Conservation (phyloP, 2,329 filamentous ascomycete species). For the Calonectria multiphialidica region DNA sequence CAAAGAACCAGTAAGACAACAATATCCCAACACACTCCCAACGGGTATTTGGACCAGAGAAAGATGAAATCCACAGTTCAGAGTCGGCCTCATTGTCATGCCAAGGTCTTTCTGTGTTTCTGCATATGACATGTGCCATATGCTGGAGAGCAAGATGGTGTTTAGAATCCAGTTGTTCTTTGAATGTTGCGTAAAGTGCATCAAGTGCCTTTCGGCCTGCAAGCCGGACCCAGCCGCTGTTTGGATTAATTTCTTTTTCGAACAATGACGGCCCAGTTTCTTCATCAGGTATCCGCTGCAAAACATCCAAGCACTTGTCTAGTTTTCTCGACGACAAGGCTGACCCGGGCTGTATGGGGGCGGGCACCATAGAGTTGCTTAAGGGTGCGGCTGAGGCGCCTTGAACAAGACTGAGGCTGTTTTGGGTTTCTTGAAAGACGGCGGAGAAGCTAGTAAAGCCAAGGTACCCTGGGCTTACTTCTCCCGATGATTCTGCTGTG, state of each 20-base stretch:
- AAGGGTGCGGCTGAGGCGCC: not conserved
- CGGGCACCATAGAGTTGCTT: not conserved
- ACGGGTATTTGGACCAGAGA: not conserved
- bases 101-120: not conserved
- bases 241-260: not conserved
- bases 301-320: not conserved
- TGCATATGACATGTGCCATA: not conserved
- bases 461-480: not conserved
- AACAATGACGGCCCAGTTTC: not conserved
- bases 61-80: not conserved
- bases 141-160: not conserved
- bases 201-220: not conserved
- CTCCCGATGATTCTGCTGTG: not conserved
- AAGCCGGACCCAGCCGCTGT: not conserved
- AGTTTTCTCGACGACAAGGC: not conserved
- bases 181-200: not conserved
- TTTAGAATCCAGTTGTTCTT: not conserved
- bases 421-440: not conserved
- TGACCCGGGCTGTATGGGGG: not conserved
- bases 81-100: not conserved
- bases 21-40: not conserved
- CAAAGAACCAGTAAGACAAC: not conserved
- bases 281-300: not conserved
- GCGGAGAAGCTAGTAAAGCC: not conserved
- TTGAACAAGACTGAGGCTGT: not conserved